Conservation (phyloP, 2,329 filamentous ascomycete species). For the Meredithiella fracta region DNA sequence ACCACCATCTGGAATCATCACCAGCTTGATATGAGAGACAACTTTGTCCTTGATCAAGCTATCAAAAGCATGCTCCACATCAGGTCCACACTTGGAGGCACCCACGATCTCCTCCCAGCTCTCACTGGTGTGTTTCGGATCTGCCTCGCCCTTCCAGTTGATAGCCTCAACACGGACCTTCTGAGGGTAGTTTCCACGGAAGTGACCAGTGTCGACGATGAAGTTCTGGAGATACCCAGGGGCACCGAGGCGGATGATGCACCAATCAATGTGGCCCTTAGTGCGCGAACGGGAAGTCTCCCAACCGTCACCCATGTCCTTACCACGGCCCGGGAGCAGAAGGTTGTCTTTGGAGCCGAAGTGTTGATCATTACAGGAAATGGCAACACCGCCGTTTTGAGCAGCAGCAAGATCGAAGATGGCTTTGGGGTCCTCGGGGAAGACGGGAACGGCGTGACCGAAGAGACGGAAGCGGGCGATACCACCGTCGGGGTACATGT, state of each 20-base stretch:
- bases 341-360: conserved; percentile 71
- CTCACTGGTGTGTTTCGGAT: conserved; percentile 38
- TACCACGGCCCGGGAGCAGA: conserved; percentile 59
- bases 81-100: conserved; percentile 53
- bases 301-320: conserved; percentile 82
- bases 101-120: conserved; percentile 51
- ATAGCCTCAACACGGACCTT: conserved; percentile 52
- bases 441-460: conserved; percentile 59
- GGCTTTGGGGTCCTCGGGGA: conserved; percentile 47
- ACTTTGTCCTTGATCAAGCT: conserved; percentile 37
- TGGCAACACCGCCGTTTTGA: conserved; percentile 60
- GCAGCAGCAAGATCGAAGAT: conserved; percentile 63
- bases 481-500: conserved; percentile 76
- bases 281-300: conserved; percentile 62
- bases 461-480: conserved; percentile 68
- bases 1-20: conserved; percentile 84
- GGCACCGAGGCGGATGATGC: conserved; percentile 57
- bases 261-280: conserved; percentile 62
- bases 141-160: conserved; percentile 34
- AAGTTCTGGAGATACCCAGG: conserved; percentile 48
- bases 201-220: conserved; percentile 67
- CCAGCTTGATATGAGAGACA: conserved; percentile 75
- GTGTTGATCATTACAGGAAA: conserved; percentile 67
- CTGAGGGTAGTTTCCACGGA: conserved; percentile 70
- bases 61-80: conserved; percentile 53